Evolutionary conservation across 345 rosid species (phyloP), one percentile per base, ranked within the genome.

Genomic region (Pistacia atlantica): DNA sequence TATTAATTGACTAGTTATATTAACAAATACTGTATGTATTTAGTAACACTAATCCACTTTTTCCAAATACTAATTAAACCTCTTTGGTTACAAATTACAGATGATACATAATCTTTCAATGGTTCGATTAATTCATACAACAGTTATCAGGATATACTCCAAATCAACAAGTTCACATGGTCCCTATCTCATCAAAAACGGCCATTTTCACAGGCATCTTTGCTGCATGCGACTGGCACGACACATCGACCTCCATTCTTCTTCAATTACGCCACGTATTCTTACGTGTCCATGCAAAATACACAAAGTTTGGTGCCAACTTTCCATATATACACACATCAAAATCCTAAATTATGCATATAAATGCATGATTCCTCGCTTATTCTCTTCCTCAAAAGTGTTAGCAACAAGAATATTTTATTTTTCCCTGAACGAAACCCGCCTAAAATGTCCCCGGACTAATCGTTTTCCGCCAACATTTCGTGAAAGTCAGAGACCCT

Each of bases 181-280:
- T n/a, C 59, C 28, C 33, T 20, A 57, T 75, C 67, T 49, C 77
- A 61, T 68, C 51, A 45, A 65, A 35, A 46, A 52, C 28, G 59
- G 35, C 84, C 77, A 67, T 37, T 77, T 77, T 77, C 61, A 61
- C 67, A 25, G 73, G 56, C 62, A 66, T 54, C 71, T 65, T 77
- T 69, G 61, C 75, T 18, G 81, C 54, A 58, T 59, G 61, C 76
- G 62, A 12, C 56, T 38, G 56, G 0, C 35, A 9, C 5, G 59
- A 48, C 81, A 76, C 77, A 72, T 73, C 8, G 48, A 18, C 20
- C 6, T 37, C 25, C 18, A 8, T 5, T 3, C 18, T 49, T 52
- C 56, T 52, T 3, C 56, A 16, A 11, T 56, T 2, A 64, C 57
- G 81, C 80, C 84, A 77, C 83, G 79, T 79, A 3, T 28, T 48